A percentile compares a stretch with the other conserved stretches of the same genome.
These are phyloP conservation scores for Cladophialophora bantiana DNA, from an alignment of 2,329 filamentous ascomycete genomes.

Conservation along the genomic window DNA sequence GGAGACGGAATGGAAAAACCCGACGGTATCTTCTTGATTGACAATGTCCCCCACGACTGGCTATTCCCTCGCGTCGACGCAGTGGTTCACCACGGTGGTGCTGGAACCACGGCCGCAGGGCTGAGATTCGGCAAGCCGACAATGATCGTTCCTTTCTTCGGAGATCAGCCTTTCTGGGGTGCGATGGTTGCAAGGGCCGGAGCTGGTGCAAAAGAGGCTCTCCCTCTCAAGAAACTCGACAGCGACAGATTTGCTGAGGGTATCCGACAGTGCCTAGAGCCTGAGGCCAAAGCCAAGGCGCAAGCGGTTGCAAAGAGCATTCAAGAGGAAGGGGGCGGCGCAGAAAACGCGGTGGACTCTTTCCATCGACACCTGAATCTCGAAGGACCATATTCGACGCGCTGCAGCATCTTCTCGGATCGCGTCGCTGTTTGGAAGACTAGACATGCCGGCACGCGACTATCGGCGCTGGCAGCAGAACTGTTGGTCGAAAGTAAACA, in stretches of 20 bases:
- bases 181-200: conserved; percentile 52
- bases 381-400: conserved; percentile 43
- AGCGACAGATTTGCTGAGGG: conserved; percentile 48
- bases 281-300: conserved; percentile 44
- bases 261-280: conserved; percentile 47
- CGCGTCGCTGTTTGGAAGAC: conserved; percentile 61
- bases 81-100: conserved; percentile 49
- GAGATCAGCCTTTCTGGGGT: conserved; percentile 57
- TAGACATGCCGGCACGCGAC: conserved; percentile 54
- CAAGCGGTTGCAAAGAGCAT: conserved; percentile 48
- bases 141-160: conserved; percentile 53
- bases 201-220: conserved; percentile 50
- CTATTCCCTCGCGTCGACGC: conserved; percentile 48
- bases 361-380: conserved; percentile 51
- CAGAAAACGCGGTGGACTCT: conserved; percentile 49
- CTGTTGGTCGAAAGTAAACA: conserved; percentile 61
- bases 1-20: conserved; percentile 43
- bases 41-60: conserved; percentile 50
- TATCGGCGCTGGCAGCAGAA: conserved; percentile 62
- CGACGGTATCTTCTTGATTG: conserved; percentile 46
- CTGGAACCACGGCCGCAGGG: conserved; percentile 49
- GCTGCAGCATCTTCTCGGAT: conserved; percentile 51
- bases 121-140: conserved; percentile 48
- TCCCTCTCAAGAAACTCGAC: conserved; percentile 48
- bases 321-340: conserved; percentile 48